Base-by-base conservation (phyloP, 1,284 basidiomycete genomes). In the Laetiporus sulphureus region DNA sequence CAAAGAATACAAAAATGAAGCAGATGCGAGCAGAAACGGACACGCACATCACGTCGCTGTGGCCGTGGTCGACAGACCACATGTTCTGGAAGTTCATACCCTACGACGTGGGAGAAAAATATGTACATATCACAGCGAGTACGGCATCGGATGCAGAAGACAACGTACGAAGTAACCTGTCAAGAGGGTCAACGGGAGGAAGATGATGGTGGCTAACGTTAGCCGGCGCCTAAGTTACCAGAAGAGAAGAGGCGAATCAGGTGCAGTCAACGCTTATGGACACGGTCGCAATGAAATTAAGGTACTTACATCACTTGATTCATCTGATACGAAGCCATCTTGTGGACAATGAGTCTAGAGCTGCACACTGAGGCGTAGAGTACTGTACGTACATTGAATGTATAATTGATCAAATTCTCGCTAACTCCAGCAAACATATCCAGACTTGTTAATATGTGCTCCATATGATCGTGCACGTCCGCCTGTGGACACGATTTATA, bases 271-370 rank as follows among this genome's bases (percentile, higher is more conserved):
- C n/a, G n/a, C n/a, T n/a, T n/a, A n/a, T n/a, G n/a, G n/a, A n/a
- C n/a, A n/a, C n/a, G n/a, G n/a, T n/a, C n/a, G n/a, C n/a, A n/a
- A n/a, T n/a, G 19, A 16, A 13, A 13, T 36, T 39, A 32, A 38
- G 7, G 32, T 20, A 60, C 73, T 38, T 58, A 77, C 79, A 84
- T 83, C 30, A 77, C 73, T 54, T 77, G 67, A 59, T 83, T 84
- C 75, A 78, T 83, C 55, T 83, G 73, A 58, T 82, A 79, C 10
- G 79, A 79, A 16, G 78, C 72, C 63, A 77, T 72, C 78, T 81
- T n/a, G n/a, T n/a, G n/a, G n/a, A n/a, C n/a, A 27, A 19, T 20
- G 8, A 27, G 13, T 27, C 25, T 13, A 27, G 13, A 13, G 25
- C 7, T 27, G 13, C 13, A 8, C 8, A 27, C 13, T 27, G 13